Base-by-base conservation (phyloP, 2,329 filamentous ascomycete genomes). In the Paraconiothyrium sp. region DNA sequence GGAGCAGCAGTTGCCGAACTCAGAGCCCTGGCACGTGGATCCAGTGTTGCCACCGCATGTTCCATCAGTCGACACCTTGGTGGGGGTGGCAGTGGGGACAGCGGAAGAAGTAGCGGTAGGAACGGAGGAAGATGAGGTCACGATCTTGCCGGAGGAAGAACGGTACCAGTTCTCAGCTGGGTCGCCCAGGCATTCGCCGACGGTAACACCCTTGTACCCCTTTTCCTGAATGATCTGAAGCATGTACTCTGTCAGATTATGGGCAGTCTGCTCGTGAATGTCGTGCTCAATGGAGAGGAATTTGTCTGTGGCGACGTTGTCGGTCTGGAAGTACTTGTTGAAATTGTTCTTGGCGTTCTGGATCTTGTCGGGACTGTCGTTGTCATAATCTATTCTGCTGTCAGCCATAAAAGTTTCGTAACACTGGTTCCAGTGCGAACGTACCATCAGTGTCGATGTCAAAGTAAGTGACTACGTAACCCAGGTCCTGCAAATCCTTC, bases 391-490 rank as follows among this genome's bases (percentile, higher is more conserved):
- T 65, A 49, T 55, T 32, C 20, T 32, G 22, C 13, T 16, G 41
- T 58, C 35, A 62, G 58, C 30, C n/a, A 30, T 24, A 16, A 9
- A 10, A 10, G 11, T 14, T 60, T 35, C 4, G 11, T 22, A 1
- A 35, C 6, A 5, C 1, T 43, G 32, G 35, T 4, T 14, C 10
- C n/a, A 24, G 13, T 85, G 63, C 6, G 11, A 34, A 48, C 60
- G 4, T 55, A 69, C 67, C 87, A 56, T 86, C 84, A 1, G 86
- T 83, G 68, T 89, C 87, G 39, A 89, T 76, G 65, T 89, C 85
- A 69, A 88, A 82, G 66, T 85, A 89, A 63, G 87, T 84, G 66
- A 88, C 80, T 65, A 86, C 85, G 78, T 88, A 89, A 57, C 84
- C 84, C 52, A 89, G 73, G 43, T 56, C 54, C 54, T 47, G n/a